Base-by-base conservation (phyloP, 108 stramenopile genomes). In the Licmophora abbreviata region DNA sequence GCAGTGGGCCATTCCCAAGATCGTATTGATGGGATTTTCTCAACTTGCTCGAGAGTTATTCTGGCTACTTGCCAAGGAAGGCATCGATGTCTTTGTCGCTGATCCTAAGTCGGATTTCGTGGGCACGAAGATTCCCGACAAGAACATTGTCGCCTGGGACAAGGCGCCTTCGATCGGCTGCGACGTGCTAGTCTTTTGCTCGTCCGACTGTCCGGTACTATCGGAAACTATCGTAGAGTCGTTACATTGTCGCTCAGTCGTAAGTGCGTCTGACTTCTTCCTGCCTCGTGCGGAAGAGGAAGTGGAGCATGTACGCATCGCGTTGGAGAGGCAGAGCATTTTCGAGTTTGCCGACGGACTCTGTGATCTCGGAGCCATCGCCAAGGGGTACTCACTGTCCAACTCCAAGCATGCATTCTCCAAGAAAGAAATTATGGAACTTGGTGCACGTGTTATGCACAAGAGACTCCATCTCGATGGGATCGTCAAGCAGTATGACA, bases 381-480 rank as follows among this genome's bases (percentile, higher is more conserved):
- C 61, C 29, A 51, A 54, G 42, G 52, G 37, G 3, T 62, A 47
- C 23, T 54, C 52, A 26, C n/a, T 62, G 7, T 52, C 49, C 7
- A 48, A 33, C 11, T 21, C 27, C 10, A 23, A 14, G 23, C 34
- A 31, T 7, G 29, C 43, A 9, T 29, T 62, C 7, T 46, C 61
- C 11, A 54, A 54, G 35, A 54, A 53, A 4, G 61, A 62, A 22
- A 53, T 53, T 1, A 54, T 62, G 26, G 61, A 54, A 28, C 25
- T 62, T 23, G 61, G 61, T 9, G 37, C 37, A 5, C 35, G 23
- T 2, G 52, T 54, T 1, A 62, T 62, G 61, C 52, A 36, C 15
- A 62, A 62, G 50, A 62, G 54, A 21, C 35, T 62, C 31, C 71
- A 73, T 37, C 44, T 68, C 33, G 61, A 68, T 12, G 63, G 63